Percentiles rank a stretch among this genome's conserved stretches.
These are phyloP conservation scores for Cladosporium colombiae DNA, from an alignment of 2,329 filamentous ascomycete species.

Conservation along the genomic window DNA sequence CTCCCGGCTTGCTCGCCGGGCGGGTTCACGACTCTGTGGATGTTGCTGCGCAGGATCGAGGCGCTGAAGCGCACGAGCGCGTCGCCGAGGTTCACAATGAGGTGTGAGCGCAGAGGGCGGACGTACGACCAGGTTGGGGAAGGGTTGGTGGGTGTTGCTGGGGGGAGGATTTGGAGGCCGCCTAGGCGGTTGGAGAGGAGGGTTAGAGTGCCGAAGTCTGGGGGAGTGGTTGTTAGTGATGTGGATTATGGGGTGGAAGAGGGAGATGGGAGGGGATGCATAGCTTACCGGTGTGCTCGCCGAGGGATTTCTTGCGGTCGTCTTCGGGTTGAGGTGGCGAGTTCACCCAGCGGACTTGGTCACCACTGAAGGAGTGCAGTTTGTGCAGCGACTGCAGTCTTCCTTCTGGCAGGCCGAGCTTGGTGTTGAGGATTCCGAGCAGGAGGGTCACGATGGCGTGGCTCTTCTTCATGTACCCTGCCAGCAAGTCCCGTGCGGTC, in stretches of 20 bases:
- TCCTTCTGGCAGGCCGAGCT: constrained; percentile 45
- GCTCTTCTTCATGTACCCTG: constrained; percentile 47
- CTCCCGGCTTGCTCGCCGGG: constrained; percentile 49
- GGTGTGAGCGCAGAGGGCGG: constrained; percentile 51
- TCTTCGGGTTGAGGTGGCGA: constrained; percentile 49
- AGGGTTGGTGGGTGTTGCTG: constrained; percentile 25
- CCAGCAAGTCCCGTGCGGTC: constrained; percentile 40
- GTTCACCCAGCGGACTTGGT: constrained; percentile 57
- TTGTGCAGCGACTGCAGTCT: constrained; percentile 51
- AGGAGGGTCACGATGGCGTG: constrained; percentile 51
- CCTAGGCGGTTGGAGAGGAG: constrained; percentile 59
- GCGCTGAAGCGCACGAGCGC: constrained; percentile 49
- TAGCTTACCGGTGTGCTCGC: constrained; percentile 49
- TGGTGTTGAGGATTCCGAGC: constrained; percentile 46
- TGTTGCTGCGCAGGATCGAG: constrained; percentile 40
- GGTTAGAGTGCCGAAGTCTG: constrained; percentile 58
- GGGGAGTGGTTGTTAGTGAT: background rate
- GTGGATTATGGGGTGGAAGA: background rate
- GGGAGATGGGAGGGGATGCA: background rate
- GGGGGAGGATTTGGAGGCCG: constrained; percentile 55
- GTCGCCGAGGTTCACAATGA: constrained; percentile 52
- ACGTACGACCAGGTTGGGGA: constrained; percentile 54
- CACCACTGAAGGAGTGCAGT: constrained; percentile 46
- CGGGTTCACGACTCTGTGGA: constrained; percentile 53
- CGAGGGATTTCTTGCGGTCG: constrained; percentile 46